These are phyloP conservation scores for Leccinum truebloodii DNA, from an alignment of 768 basidiomycete genomes.

Conservation along the genomic window DNA sequence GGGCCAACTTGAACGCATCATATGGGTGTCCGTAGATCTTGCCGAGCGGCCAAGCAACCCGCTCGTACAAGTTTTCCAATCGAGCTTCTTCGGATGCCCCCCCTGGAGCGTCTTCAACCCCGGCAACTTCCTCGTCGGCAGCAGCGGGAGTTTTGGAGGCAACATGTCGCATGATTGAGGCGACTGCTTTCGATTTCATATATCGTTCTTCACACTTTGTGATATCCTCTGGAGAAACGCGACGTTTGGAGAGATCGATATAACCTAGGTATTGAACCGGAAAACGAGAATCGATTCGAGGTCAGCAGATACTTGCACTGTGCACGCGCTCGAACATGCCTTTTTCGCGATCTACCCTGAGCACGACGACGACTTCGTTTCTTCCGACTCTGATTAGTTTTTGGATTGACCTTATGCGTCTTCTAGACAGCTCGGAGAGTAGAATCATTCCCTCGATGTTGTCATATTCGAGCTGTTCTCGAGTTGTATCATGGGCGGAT, in stretches of 20 bases:
- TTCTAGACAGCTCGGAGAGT: constrained; percentile 93
- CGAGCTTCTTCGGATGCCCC: constrained; percentile 70
- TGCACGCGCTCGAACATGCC: constrained; percentile 46
- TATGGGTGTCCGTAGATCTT: constrained; percentile 93
- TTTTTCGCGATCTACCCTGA: constrained; percentile 98
- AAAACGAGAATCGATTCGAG: neutral
- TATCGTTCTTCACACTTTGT: constrained; percentile 98
- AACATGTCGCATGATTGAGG: constrained; percentile 90
- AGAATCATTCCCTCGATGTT: constrained; percentile 99
- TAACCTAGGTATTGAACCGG: constrained; percentile 60
- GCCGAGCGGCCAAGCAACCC: constrained; percentile 91
- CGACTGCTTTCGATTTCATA: constrained; percentile 96
- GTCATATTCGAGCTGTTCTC: constrained; percentile 89
- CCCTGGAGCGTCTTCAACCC: constrained; percentile 24
- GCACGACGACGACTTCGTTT: constrained; percentile 97
- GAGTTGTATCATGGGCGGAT: neutral
- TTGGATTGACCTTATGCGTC: constrained; percentile 96
- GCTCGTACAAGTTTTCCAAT: constrained; percentile 85
- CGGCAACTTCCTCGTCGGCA: constrained; percentile 27
- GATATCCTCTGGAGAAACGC: constrained; percentile 97
- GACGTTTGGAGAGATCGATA: constrained; percentile 97
- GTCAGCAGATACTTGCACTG: neutral
- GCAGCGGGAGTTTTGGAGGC: constrained; percentile 59
- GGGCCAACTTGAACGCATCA: constrained; percentile 96
- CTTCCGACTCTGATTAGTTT: constrained; percentile 97